Percentiles rank a stretch among this genome's conserved stretches.
These are phyloP conservation scores for Discostella stelligera DNA, from an alignment of 352 stramenopile species.

Conservation along the genomic window DNA sequence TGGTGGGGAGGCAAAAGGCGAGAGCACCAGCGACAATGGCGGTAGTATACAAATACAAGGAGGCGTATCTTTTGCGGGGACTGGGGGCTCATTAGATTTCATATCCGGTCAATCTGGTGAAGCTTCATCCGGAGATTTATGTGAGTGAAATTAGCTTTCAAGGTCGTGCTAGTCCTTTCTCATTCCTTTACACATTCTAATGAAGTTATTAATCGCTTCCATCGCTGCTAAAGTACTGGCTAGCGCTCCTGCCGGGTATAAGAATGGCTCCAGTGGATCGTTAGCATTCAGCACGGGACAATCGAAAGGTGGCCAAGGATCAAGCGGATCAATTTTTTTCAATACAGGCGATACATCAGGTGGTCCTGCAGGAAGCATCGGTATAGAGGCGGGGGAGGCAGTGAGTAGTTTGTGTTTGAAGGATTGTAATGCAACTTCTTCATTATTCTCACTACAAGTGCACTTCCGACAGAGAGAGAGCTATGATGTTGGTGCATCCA, in stretches of 20 bases:
- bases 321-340: constrained; percentile 33
- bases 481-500: constrained; percentile 57
- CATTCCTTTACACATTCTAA: too few species aligned
- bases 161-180: too few species aligned
- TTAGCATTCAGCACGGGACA: constrained; percentile 56
- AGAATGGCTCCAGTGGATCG: constrained; percentile 31
- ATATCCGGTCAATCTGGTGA: constrained; percentile 75
- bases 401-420: constrained; percentile 16
- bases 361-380: constrained; percentile 50
- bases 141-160: constrained; percentile 11
- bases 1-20: constrained; percentile 87
- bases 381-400: constrained; percentile 76
- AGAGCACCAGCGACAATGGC: constrained; percentile 87
- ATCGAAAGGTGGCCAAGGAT: constrained; percentile 8
- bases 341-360: constrained; percentile 41
- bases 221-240: constrained; percentile 18
- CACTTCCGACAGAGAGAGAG: constrained; percentile 8
- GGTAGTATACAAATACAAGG: constrained; percentile 82
- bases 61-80: constrained; percentile 72
- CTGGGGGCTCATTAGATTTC: constrained; percentile 74
- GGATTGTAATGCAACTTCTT: constrained; percentile 80
- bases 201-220: too few species aligned
- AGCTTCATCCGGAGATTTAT: constrained; percentile 82
- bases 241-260: constrained; percentile 15
- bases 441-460: constrained; percentile 57